These are phyloP conservation scores for Leccinellum rugosiceps DNA, from an alignment of 768 basidiomycete species.

Conservation along the genomic window DNA sequence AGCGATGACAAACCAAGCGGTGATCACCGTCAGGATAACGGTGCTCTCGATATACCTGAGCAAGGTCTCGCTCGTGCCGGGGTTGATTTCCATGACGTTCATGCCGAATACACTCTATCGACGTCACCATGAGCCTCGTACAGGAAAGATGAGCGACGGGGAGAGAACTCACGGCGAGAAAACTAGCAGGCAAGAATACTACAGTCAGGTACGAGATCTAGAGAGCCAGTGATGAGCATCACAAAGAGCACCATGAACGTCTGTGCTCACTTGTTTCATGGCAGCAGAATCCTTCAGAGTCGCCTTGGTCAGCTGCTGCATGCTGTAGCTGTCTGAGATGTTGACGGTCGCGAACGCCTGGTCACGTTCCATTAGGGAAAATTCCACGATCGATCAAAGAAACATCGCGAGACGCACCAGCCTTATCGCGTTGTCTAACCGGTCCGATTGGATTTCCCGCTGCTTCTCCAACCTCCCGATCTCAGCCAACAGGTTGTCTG, in stretches of 20 bases:
- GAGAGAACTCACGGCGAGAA: constrained; percentile 28
- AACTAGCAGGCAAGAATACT: constrained; percentile 58
- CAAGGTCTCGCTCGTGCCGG: constrained; percentile 30
- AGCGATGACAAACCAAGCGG: constrained; percentile 55
- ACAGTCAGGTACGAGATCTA: constrained; percentile 59
- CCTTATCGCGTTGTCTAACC: constrained; percentile 32
- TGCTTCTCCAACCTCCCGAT: constrained; percentile 38
- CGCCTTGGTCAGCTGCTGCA: constrained; percentile 49
- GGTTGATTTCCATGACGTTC: constrained; percentile 32
- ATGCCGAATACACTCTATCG: constrained; percentile 32
- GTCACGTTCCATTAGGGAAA: neutral
- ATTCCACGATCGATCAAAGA: neutral
- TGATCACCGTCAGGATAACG: constrained; percentile 46
- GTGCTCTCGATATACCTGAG: constrained; percentile 41
- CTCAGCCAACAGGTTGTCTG: constrained; percentile 35
- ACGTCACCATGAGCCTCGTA: constrained; percentile 1
- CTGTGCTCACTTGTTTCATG: constrained; percentile 30
- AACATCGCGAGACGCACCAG: constrained; percentile 19
- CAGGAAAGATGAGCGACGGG: constrained; percentile 2
- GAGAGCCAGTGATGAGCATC: neutral
- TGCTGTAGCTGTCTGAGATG: constrained; percentile 53
- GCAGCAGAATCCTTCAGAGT: constrained; percentile 41
- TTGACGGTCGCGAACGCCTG: constrained; percentile 62
- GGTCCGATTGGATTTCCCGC: constrained; percentile 25
- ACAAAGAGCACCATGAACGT: no score